Conservation (phyloP, 768 basidiomycete species). For the Mycena floridula region DNA sequence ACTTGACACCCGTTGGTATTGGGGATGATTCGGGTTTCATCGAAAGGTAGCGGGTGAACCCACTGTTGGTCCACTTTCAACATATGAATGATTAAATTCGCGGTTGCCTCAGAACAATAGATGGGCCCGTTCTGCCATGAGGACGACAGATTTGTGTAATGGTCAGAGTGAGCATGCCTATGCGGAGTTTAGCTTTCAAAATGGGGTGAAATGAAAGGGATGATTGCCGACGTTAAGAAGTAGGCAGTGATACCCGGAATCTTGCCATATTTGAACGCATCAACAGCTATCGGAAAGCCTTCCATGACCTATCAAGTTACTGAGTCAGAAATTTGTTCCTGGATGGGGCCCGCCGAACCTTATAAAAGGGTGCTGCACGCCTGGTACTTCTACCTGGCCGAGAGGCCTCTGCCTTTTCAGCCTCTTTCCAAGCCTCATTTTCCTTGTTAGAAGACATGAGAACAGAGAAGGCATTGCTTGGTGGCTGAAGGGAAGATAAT, state of each 20-base stretch:
- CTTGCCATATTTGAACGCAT: constrained; percentile 91
- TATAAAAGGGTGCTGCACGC: constrained; percentile 90
- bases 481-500: constrained; percentile 12
- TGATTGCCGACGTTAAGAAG: constrained; percentile 67
- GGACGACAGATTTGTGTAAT: constrained; percentile 87
- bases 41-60: constrained; percentile 83
- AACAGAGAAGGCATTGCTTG: constrained; percentile 57
- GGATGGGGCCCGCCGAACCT: no score
- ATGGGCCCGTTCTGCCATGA: constrained; percentile 90
- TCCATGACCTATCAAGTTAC: no score
- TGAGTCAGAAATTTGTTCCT: no score
- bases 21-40: constrained; percentile 68
- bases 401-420: constrained; percentile 43
- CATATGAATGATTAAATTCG: constrained; percentile 88
- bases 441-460: constrained; percentile 88
- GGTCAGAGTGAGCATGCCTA: constrained; percentile 96
- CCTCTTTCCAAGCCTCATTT: constrained; percentile 82
- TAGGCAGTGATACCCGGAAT: constrained; percentile 90
- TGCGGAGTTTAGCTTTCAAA: constrained; percentile 9
- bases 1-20: constrained; percentile 82
- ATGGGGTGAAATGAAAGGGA: constrained; percentile 1
- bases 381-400: constrained; percentile 43
- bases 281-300: constrained; percentile 97
- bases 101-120: constrained; percentile 93
- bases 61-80: constrained; percentile 84